phyloP scores from a whole-genome alignment of 2,329 filamentous ascomycete species.

The Sarocladium strictum region DNA sequence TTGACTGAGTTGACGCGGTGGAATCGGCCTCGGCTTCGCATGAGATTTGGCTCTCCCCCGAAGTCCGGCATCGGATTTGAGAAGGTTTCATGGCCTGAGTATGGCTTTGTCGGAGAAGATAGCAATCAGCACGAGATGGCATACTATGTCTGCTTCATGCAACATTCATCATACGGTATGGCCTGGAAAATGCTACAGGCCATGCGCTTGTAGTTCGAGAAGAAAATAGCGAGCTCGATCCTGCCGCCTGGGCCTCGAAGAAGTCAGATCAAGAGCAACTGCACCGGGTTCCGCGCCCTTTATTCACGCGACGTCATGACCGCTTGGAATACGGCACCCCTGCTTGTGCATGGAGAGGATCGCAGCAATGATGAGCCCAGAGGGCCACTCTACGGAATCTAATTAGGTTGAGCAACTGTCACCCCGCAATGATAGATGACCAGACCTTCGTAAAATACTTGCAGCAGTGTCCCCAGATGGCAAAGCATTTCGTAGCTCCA shows the following conservation, averaged over 20 bases:
- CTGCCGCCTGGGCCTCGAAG: background rate
- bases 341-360: background rate
- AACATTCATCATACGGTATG: background rate
- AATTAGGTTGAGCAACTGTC: background rate
- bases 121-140: too few species aligned
- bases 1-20: background rate
- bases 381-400: background rate
- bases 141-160: background rate
- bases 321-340: background rate
- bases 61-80: background rate
- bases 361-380: background rate
- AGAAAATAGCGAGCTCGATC: background rate
- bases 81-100: background rate
- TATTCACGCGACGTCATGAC: background rate
- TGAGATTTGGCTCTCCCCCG: background rate
- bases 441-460: too few species aligned
- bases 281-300: background rate
- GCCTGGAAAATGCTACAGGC: too few species aligned
- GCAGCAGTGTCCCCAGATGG: too few species aligned
- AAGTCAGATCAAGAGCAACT: background rate
- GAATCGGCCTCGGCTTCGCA: background rate
- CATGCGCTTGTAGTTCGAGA: background rate
- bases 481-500: too few species aligned
- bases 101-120: too few species aligned
- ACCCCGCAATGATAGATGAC: background rate